Evolutionary conservation across 1,284 basidiomycete species (phyloP).

Genomic region (Heimioporus punctisporus): DNA sequence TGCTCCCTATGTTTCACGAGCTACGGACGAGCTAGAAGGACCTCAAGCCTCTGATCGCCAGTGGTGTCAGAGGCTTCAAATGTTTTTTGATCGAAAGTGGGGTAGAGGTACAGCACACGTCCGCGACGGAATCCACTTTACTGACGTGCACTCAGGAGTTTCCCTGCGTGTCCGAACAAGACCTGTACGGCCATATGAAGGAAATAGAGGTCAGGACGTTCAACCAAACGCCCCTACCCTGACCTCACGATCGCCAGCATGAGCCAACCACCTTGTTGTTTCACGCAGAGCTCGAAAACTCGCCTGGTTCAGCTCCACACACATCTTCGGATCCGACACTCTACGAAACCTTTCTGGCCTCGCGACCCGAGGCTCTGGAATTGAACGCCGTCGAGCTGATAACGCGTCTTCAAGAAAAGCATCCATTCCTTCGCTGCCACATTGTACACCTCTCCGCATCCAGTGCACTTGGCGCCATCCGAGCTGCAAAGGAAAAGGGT

Average conservation of each 20-base stretch:
- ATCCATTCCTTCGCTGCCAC: conserved; percentile 80
- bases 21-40: conserved; percentile 42
- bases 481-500: conserved; percentile 63
- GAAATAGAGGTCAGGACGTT: conserved; percentile 60
- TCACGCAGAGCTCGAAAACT: conserved; percentile 82
- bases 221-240: neutral
- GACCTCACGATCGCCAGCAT: conserved; percentile 44
- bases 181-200: conserved; percentile 73
- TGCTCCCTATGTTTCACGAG: neutral
- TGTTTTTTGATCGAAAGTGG: conserved; percentile 95
- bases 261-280: conserved; percentile 77
- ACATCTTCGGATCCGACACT: conserved; percentile 44
- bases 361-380: conserved; percentile 82
- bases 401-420: conserved; percentile 57
- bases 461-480: conserved; percentile 75
- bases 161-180: conserved; percentile 77
- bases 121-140: conserved; percentile 1
- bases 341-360: conserved; percentile 84
- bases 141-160: conserved; percentile 68
- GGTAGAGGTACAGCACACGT: conserved; percentile 67
- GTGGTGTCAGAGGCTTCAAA: conserved; percentile 93
- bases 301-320: conserved; percentile 5
- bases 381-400: conserved; percentile 79
- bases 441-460: conserved; percentile 94
- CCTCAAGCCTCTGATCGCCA: conserved; percentile 67